Conservation (phyloP, 331 rosid species). For the Rosa hybrid region DNA sequence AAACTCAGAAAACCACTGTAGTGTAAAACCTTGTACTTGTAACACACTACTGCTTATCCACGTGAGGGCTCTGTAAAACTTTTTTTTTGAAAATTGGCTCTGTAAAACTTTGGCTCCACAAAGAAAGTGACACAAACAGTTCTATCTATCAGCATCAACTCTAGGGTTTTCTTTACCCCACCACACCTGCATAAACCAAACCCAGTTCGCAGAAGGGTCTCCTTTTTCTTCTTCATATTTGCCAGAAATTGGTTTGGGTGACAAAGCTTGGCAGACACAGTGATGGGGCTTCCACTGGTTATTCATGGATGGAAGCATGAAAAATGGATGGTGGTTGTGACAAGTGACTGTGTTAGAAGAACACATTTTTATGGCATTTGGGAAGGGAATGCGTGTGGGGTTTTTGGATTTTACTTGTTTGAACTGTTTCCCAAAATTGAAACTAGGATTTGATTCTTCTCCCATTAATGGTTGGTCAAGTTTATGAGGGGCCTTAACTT, state of each 20-base stretch:
- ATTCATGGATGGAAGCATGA: neutral
- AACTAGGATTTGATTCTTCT: slow-evolving; percentile 14
- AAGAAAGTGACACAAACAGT: slow-evolving; percentile 14
- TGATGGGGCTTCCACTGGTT: slow-evolving; percentile 11
- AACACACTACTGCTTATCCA: slow-evolving; percentile 13
- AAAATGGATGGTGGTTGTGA: slow-evolving; percentile 11
- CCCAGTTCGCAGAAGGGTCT: neutral
- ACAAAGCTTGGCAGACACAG: slow-evolving; percentile 9
- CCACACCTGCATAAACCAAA: neutral
- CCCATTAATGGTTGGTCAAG: slow-evolving; percentile 15
- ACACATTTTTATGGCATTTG: slow-evolving; percentile 5
- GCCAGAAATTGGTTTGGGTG: slow-evolving; percentile 19
- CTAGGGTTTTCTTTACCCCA: neutral
- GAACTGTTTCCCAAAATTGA: slow-evolving; percentile 11
- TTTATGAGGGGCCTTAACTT: slow-evolving; percentile 22
- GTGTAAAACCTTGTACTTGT: slow-evolving; percentile 11
- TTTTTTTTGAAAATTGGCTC: neutral
- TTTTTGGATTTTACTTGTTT: slow-evolving; percentile 34
- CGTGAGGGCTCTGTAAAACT: slow-evolving; percentile 32
- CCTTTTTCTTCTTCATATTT: slow-evolving; percentile 9
- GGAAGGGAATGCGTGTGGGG: slow-evolving; percentile 6
- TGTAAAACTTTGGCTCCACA: slow-evolving; percentile 15
- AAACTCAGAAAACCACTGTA: too few species aligned
- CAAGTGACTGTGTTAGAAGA: slow-evolving; percentile 10
- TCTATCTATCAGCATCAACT: neutral